Evolutionary conservation across 1,139 yeast genomes (phyloP), one percentile per base, ranked within the genome.

Genomic region (Kluyveromyces sp.): DNA sequence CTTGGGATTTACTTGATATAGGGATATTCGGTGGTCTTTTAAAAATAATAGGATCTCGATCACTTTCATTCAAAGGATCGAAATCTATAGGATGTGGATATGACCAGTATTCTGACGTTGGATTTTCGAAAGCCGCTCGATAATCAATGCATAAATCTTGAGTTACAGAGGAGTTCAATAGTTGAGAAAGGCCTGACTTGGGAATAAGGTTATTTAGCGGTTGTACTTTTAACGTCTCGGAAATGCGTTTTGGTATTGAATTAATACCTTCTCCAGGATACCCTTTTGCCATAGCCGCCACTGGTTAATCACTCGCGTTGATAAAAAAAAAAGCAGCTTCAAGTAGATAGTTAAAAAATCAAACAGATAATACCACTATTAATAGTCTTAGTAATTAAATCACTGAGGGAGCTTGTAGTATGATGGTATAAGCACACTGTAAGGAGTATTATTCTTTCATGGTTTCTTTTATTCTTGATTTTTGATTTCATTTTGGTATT

Each of bases 131-230:
- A 28, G 47, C 53, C 26, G 48, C 49, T 15, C 42, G 46, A 26
- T 7, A 36, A 7, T 8, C 43, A 46, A 7, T 55, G 34, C 25
- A 52, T 39, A 7, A 49, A 34, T 5, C 48, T 38, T 28, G 25
- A 25, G 27, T 25, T 4, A 58, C 37, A 4, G 54, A 47, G 1
- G 54, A 45, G 10, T 41, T 49, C 10, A 59, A 39, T 32, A 58
- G 33, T 6, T 50, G 36, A 2, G 55, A 47, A 3, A 62, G 45
- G 4, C 53, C 58, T 33, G 50, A 56, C 42, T 63, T 62, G 3
- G 67, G 66, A 3, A 62, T 52, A 34, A 63, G 46, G 46, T 55
- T 52, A 34, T 51, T 53, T n/a, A 63, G 37, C 7, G 66, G 65
- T 41, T 57, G 61, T 32, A 45, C 42, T 8, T 50, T 50, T n/a